Evolutionary conservation across 345 rosid species (phyloP), one percentile per base, ranked within the genome.

Genomic region (Hypericum androsaemum): DNA sequence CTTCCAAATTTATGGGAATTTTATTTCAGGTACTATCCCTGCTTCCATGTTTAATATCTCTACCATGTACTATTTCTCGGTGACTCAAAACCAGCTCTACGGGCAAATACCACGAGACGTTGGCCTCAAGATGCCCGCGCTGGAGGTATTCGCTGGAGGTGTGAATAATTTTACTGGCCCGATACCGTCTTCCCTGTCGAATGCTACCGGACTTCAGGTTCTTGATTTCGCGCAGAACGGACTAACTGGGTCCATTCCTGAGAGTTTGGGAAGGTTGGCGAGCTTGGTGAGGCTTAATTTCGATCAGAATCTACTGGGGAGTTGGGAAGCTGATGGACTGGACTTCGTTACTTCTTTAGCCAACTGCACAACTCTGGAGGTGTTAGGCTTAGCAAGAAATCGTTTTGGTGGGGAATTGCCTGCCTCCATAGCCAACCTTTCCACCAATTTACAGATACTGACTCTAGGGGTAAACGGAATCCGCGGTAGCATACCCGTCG

Each of bases 31-130:
- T 44, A 39, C 14, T 0, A 8, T 59, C 43, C 76, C 76, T 10
- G 1, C 66, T 41, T 49, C 69, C 6, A 50, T 71, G 11, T 75
- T 43, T 36, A 72, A 75, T 51, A 47, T 69, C 16, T 68, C 77
- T 9, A 47, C 64, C 10, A 6, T 72, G 7, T 17, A 14, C 22
- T 13, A 1, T 32, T 57, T 64, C 15, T 22, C 60, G n/a, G 56
- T 61, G 6, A 8, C 59, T 11, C 54, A 60, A 35, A 76, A 76
- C 59, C 39, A 51, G 36, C 59, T 66, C 8, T 61, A 50, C 0
- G 64, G 77, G 8, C 47, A 28, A 11, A 38, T 45, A n/a, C 74
- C 77, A 3, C 14, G 57, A 6, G 22, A 58, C 36, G 15, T 60
- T 7, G 55, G 55, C 47, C 52, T 41, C 43, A 5, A 50, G 12